Base-by-base conservation (phyloP, 2,329 filamentous ascomycete genomes). In the Aspergillus clavatus region DNA sequence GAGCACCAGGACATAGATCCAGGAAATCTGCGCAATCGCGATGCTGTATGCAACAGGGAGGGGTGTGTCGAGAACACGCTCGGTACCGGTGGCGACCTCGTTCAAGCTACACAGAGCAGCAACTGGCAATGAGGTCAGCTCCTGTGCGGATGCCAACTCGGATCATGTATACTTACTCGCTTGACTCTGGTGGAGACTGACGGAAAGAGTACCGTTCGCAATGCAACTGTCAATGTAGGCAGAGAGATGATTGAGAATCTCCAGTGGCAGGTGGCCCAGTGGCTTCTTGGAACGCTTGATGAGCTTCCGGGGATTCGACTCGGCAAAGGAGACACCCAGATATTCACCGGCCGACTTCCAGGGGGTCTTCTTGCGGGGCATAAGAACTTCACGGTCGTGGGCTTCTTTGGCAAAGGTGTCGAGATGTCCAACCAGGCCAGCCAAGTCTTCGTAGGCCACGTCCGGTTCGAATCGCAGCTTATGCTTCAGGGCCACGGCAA, bases 11-110 rank as follows among this genome's bases (percentile, higher is more conserved):
- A 93, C 82, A 68, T 93, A 94, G 41, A 89, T 79, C 81, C 86
- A 90, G 24, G 88, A 88, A 61, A 93, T 91, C 64, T 94, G 88
- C 16, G 83, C 82, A 63, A 93, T 90, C 57, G 87, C 81, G 57
- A 94, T 93, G 53, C 80, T 82, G 72, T 94, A 94, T 38, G 87
- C 88, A 45, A 89, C 78, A 2, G 88, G 88, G 0, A 94, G 78
- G 1, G 88, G 88, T 0, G 88, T 94, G 64, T 84, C 86, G 24
- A 91, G 79, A 16, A 94, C 83, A 51, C 88, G 84, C 60, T 93
- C 87, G 38, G 82, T 82, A 47, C 83, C 82, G 12, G 80, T 80
- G 54, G 89, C 73, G 45, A 83, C 79, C 53, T 94, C 88, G 60
- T 86, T 87, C 43, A 94, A 71, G 4, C 77, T 66, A 39, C 75